Evolutionary conservation across 2,329 filamentous ascomycete genomes (phyloP).

Genomic region (Fusarium sororula): DNA sequence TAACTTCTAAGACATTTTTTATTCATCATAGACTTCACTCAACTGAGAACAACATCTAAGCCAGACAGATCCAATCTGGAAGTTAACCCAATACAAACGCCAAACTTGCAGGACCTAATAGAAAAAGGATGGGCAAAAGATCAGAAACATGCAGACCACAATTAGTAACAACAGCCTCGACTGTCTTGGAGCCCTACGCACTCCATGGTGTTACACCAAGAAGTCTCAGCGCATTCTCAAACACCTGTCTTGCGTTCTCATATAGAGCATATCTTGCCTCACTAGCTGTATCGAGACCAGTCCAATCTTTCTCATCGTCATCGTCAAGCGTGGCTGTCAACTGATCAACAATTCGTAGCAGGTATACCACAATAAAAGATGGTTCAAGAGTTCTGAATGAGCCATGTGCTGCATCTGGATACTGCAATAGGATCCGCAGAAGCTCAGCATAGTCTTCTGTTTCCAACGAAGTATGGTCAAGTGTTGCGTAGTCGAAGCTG

Average conservation of each 20-base stretch:
- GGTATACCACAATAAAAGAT: conserved; percentile 70
- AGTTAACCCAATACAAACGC: fast-evolving
- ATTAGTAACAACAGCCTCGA: fast-evolving
- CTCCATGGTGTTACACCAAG: conserved; percentile 48
- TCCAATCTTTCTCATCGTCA: conserved; percentile 52
- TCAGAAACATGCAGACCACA: neutral
- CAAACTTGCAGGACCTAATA: neutral
- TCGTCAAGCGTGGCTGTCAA: conserved; percentile 57
- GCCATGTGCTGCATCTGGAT: conserved; percentile 71
- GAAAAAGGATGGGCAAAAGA: neutral
- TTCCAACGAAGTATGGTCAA: conserved; percentile 31
- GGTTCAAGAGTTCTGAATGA: conserved; percentile 74
- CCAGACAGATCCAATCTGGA: neutral
- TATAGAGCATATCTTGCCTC: conserved; percentile 68
- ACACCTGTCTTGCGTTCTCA: conserved; percentile 51
- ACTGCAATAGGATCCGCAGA: conserved; percentile 68
- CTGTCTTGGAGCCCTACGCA: neutral
- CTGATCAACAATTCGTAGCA: conserved; percentile 45
- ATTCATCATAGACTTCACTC: neutral
- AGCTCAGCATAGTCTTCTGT: conserved; percentile 37
- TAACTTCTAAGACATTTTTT: fast-evolving
- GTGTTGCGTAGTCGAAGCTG: conserved; percentile 9
- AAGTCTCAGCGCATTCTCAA: conserved; percentile 47
- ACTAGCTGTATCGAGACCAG: conserved; percentile 56
- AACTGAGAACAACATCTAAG: too few relatives aligned